Conservation (phyloP, 176 grass and related monocot genomes). For the Eragrostis nindensis region DNA sequence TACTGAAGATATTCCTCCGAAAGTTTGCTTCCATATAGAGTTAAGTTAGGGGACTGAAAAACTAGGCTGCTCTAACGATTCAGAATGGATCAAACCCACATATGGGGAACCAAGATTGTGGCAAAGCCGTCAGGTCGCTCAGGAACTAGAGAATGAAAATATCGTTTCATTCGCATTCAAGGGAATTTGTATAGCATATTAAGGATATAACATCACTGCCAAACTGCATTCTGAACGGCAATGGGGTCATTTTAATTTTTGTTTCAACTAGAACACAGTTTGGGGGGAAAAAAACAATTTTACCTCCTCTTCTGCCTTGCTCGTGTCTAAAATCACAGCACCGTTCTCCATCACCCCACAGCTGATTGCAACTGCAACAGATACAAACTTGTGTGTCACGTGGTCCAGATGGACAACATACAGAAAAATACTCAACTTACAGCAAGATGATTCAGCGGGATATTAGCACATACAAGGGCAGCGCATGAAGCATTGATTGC, state of each 20-base stretch:
- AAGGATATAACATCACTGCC: background rate
- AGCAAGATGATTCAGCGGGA: conserved; percentile 89
- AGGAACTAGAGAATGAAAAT: background rate
- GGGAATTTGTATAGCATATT: background rate
- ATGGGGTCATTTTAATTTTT: background rate
- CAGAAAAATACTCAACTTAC: conserved; percentile 45
- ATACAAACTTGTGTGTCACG: conserved; percentile 38
- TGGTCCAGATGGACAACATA: conserved; percentile 3
- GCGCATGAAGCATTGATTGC: conserved; percentile 91
- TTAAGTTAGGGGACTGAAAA: background rate
- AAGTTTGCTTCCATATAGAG: background rate
- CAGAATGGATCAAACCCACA: background rate
- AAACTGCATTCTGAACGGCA: background rate
- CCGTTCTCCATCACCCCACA: conserved; percentile 73
- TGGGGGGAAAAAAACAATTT: background rate
- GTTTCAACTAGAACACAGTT: background rate
- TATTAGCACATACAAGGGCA: conserved; percentile 77
- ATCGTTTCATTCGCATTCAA: background rate
- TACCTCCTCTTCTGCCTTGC: conserved; percentile 84
- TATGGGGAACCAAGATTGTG: background rate
- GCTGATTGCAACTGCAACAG: conserved; percentile 73
- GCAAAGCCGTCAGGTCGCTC: background rate
- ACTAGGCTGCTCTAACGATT: background rate
- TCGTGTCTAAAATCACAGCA: conserved; percentile 77
- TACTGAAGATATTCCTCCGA: background rate